Conservation (phyloP, 441 rosid species). For the Pelargonium myrrhifolium region DNA sequence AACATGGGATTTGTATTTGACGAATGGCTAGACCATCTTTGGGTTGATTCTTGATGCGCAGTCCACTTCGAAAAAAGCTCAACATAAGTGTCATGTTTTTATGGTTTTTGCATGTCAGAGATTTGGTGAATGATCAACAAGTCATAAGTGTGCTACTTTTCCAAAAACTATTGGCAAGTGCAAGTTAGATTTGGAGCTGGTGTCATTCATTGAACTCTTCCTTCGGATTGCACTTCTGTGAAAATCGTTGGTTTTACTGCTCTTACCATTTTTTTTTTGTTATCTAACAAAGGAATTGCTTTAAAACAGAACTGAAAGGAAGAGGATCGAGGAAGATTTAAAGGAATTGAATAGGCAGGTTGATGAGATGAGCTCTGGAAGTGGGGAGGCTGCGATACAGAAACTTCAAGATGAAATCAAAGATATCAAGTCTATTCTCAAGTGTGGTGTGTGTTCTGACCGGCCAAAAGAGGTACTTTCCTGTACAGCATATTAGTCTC, state of each 20-base stretch:
- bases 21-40: not conserved
- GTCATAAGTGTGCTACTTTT: not conserved
- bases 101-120: not conserved
- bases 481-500: not conserved
- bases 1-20: not conserved
- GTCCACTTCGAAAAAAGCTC: not conserved
- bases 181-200: not conserved
- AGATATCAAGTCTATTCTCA: constrained; percentile 74
- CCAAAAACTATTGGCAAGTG: not conserved
- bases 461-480: constrained; percentile 76
- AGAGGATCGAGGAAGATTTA: constrained; percentile 73
- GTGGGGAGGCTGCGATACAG: constrained; percentile 72
- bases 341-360: constrained; percentile 53
- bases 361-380: constrained; percentile 62
- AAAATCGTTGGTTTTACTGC: not conserved
- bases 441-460: constrained; percentile 93
- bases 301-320: constrained; percentile 52
- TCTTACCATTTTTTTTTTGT: not conserved
- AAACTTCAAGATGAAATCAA: constrained; percentile 83
- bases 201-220: not conserved
- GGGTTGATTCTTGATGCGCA: not conserved
- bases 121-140: not conserved
- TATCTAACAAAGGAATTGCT: not conserved
- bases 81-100: not conserved
- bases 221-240: not conserved